These are phyloP conservation scores for Pythium brachiatum DNA, from an alignment of 352 stramenopile species.

Conservation along the genomic window DNA sequence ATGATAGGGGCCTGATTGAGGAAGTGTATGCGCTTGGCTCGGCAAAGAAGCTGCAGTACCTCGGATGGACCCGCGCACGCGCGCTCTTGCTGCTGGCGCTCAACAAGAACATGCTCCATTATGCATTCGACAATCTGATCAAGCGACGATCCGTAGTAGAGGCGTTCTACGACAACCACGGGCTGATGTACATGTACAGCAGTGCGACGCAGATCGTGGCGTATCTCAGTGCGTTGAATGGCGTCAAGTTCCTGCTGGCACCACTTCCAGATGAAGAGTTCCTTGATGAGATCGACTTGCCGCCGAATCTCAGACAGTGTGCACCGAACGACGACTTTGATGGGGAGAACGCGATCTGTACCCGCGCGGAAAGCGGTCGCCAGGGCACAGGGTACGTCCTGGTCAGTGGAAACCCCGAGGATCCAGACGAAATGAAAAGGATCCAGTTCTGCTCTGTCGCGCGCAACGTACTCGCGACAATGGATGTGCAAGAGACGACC, in stretches of 20 bases:
- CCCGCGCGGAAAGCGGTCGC: constrained; percentile 2
- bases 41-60: constrained; percentile 36
- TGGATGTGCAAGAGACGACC: constrained; percentile 33
- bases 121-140: constrained; percentile 74
- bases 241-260: constrained; percentile 50
- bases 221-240: constrained; percentile 69
- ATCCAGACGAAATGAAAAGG: constrained; percentile 48
- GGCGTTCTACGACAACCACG: constrained; percentile 56
- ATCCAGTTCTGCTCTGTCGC: constrained; percentile 52
- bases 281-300: constrained; percentile 29
- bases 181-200: constrained; percentile 67
- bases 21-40: constrained; percentile 39
- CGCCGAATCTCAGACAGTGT: constrained; percentile 53
- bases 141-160: constrained; percentile 63
- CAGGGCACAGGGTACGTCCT: constrained; percentile 12
- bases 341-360: constrained; percentile 25
- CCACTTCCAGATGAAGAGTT: constrained; percentile 14
- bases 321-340: constrained; percentile 40
- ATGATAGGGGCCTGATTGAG: constrained; percentile 63
- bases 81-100: constrained; percentile 64
- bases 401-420: not conserved
- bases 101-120: constrained; percentile 74
- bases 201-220: constrained; percentile 47
- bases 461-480: constrained; percentile 42
- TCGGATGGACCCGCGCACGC: constrained; percentile 70